Evolutionary conservation across 192 early-diverging fungal species (phyloP), one percentile per base, ranked within the genome.

Genomic region (Backusella parvicylindrica): DNA sequence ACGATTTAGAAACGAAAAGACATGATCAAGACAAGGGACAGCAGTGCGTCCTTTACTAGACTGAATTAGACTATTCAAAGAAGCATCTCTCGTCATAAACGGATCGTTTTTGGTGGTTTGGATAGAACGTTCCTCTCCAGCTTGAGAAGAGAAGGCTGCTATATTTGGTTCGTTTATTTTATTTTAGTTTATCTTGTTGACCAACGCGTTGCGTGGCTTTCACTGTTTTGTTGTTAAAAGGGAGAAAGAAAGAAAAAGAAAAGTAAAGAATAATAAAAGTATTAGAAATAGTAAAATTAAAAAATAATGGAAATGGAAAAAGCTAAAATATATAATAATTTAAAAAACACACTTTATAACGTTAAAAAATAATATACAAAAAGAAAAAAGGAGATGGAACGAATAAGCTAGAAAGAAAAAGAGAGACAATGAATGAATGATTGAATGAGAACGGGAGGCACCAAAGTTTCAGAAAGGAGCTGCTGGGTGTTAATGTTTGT

Each of bases 1-100:
- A 47, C 64, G 64, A 53, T 15, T 36, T 15, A 75, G 49, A 32
- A 47, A 53, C 31, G 32, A 49, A 37, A 75, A 68, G 31, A 75
- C 37, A 67, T 68, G 66, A 68, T 65, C 63, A 32, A 73, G 37
- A 47, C 63, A 40, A 35, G 60, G 43, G 23, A 56, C 36, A 31
- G 2, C 23, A 35, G n/a, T 40, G 33, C 49, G 23, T 32, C 32
- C 26, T 30, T 43, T 36, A 37, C 26, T 64, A 28, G 60, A 47
- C 50, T 49, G 47, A 33, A 49, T 53, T 31, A 53, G 47, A 72
- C 26, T 73, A 43, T 56, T 49, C 53, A 64, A 73, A 40, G 63
- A 35, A 15, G 66, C 74, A 75, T 75, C 66, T 33, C 74, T 75
- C 50, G 74, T 75, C 64, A 75, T 75, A 64, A 37, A 66, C 63